Conservation (phyloP, 768 basidiomycete genomes). For the Mrakia blollopis region DNA sequence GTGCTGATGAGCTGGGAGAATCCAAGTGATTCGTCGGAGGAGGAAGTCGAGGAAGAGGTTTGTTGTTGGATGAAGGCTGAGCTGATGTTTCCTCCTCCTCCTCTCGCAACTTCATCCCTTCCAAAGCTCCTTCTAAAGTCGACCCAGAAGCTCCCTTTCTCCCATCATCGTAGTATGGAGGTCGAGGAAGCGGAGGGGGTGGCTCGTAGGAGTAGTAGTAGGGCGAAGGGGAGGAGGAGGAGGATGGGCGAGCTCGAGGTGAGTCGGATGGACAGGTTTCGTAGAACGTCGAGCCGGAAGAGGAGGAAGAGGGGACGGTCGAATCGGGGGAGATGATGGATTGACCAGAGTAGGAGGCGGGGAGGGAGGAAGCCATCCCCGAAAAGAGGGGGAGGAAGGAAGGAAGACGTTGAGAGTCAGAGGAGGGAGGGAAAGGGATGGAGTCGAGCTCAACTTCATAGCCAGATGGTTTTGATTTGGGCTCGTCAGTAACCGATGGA, state of each 20-base stretch:
- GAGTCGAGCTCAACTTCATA: too few species aligned
- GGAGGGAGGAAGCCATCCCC: background rate
- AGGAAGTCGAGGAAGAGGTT: conserved; percentile 9
- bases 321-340: background rate
- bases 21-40: background rate
- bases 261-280: conserved; percentile 6
- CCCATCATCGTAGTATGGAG: background rate
- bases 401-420: too few species aligned
- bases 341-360: background rate
- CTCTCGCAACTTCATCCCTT: background rate
- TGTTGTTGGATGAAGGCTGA: background rate
- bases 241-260: background rate
- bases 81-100: too few species aligned
- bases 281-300: background rate
- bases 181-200: background rate
- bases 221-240: background rate
- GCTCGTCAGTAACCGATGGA: too few species aligned
- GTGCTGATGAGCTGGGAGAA: too few species aligned
- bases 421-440: too few species aligned
- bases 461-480: too few species aligned
- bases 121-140: background rate
- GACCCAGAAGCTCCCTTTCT: background rate
- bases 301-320: background rate
- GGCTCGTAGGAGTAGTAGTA: background rate
- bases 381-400: background rate